phyloP scores from a whole-genome alignment of 2,329 filamentous ascomycete species.

The Ramularia endophylla region DNA sequence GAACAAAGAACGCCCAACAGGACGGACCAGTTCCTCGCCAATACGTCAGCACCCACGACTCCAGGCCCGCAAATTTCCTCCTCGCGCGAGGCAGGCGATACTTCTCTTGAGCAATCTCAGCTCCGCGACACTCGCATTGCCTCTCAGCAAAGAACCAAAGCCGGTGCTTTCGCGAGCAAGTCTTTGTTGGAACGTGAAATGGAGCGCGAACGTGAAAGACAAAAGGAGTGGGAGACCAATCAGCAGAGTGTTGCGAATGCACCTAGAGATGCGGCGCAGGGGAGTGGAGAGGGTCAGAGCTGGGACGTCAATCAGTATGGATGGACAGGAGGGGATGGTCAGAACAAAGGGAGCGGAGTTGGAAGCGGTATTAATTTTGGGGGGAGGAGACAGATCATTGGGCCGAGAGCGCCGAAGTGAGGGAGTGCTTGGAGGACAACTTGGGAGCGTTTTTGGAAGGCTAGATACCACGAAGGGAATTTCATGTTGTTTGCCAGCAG shows the following conservation, averaged over 20 bases:
- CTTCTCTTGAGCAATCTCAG: constrained; percentile 42
- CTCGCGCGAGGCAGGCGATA: constrained; percentile 45
- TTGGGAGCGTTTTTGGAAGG: no score
- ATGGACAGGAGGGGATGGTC: constrained; percentile 67
- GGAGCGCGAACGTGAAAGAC: constrained; percentile 70
- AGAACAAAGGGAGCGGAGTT: constrained; percentile 57
- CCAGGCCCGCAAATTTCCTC: constrained; percentile 32
- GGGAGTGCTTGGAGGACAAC: no score
- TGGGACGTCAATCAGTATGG: constrained; percentile 77
- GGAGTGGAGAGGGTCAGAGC: constrained; percentile 60
- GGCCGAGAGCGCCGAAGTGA: constrained; percentile 60
- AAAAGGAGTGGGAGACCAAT: constrained; percentile 72
- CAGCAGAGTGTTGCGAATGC: constrained; percentile 60
- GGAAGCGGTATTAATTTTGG: constrained; percentile 59
- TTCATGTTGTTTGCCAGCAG: no score
- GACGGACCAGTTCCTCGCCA: constrained; percentile 54
- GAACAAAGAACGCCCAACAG: constrained; percentile 36
- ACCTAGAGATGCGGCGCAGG: constrained; percentile 51
- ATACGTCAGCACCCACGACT: constrained; percentile 47
- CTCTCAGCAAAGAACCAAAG: constrained; percentile 56
- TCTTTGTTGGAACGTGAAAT: constrained; percentile 73
- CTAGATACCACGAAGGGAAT: neutral
- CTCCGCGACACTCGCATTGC: constrained; percentile 57
- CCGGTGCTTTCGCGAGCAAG: constrained; percentile 59
- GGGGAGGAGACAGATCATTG: constrained; percentile 71